Percentiles rank a stretch among this genome's conserved stretches.
Conservation (phyloP, 108 stramenopile species). For the Seminavis robusta region DNA sequence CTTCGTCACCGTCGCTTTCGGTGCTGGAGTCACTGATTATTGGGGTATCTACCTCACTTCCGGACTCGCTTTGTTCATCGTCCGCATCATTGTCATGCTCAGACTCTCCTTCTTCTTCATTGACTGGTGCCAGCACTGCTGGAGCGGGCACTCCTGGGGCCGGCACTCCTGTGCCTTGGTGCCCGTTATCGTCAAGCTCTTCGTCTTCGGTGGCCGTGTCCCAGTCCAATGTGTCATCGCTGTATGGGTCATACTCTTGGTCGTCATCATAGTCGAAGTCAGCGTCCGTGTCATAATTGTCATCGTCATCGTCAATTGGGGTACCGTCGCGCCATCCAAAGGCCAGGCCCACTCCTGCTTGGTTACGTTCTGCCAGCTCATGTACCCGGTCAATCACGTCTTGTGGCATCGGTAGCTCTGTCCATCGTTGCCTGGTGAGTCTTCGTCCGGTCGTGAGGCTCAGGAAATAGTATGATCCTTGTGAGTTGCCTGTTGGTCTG, state of each 20-base stretch:
- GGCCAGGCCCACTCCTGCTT: not conserved
- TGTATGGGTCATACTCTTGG: too few relatives aligned
- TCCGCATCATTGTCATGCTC: not conserved
- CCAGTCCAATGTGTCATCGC: too few relatives aligned
- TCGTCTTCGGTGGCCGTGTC: too few relatives aligned
- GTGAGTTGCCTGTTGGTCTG: conserved; percentile 32
- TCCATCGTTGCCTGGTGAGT: conserved; percentile 14
- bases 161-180: too few relatives aligned
- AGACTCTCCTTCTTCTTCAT: not conserved
- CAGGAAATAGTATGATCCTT: conserved; percentile 35
- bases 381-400: conserved; percentile 20
- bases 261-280: not conserved
- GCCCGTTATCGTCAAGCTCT: too few relatives aligned
- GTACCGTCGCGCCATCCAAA: not conserved
- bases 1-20: not conserved
- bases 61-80: not conserved
- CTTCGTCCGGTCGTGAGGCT: conserved; percentile 17
- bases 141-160: too few relatives aligned
- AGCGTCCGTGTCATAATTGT: not conserved
- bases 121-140: not conserved
- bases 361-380: not conserved
- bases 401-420: conserved; percentile 22
- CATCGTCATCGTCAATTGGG: conserved; percentile 3
- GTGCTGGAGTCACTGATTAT: not conserved
- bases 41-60: not conserved